Base-by-base conservation (phyloP, 345 rosid genomes). In the Euclidium syriacum region DNA sequence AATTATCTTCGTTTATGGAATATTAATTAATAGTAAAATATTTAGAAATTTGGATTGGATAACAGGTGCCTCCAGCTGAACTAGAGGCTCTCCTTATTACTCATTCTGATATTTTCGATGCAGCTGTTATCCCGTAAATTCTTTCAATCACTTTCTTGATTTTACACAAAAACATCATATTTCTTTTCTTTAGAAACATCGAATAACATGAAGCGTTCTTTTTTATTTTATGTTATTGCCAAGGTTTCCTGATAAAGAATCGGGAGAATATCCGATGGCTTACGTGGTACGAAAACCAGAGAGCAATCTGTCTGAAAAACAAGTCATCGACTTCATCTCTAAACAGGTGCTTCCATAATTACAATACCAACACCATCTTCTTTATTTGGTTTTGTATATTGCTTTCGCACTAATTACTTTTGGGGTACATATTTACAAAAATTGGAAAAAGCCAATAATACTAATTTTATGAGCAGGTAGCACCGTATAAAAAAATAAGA, bases 51-150 rank as follows among this genome's bases (percentile, higher is more conserved):
- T 29, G 2, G 4, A 52, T 15, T 14, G 27, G 12, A 7, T 17
- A 51, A 17, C 32, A 91, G 95, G 98, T 91, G 6, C 82, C 96
- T 58, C 96, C 95, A 0, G 94, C 98, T 3, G 96, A 91, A 59
- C 76, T 91, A 25, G 96, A 91, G 68, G 88, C 91, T 29, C 72
- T 89, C 58, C 36, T 88, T 27, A 80, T 84, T 42, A 44, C 80
- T 25, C 95, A 88, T 73, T 81, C 85, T 0, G 78, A 82, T 49
- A 75, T 91, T 50, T 38, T 78, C 2, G 98, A 89, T 65, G 80
- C 83, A 2, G 98, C 94, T 0, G 98, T 91, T 5, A 81, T 89
- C 15, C 95, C 95, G 96, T 83, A 72, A 79, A 80, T 33, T 40
- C 17, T 20, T 18, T 16, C 10, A 7, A n/a, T 11, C 6, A 33